Percentiles rank a stretch among this genome's conserved stretches.
Conservation (phyloP, 768 basidiomycete genomes). For the Fistulinella prunicolor region DNA sequence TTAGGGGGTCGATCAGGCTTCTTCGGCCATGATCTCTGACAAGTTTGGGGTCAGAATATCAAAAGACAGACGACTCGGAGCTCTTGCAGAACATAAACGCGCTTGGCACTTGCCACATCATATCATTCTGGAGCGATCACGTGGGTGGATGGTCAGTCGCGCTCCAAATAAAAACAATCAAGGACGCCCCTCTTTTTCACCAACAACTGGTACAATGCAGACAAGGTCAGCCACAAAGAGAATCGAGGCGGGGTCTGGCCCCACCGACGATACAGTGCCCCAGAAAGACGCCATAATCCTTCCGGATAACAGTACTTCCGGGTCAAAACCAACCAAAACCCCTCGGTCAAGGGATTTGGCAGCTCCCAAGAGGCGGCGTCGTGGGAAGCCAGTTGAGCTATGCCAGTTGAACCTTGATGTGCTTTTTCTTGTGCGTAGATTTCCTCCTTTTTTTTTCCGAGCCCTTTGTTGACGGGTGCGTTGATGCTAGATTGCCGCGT, state of each 20-base stretch:
- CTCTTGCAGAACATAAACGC: too few relatives aligned
- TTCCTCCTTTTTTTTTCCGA: neutral
- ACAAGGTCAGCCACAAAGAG: neutral
- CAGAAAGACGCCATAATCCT: neutral
- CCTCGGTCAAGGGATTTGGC: neutral
- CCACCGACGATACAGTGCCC: neutral
- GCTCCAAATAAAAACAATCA: too few relatives aligned
- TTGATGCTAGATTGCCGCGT: conserved; percentile 36
- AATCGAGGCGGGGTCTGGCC: neutral
- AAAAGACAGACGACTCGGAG: too few relatives aligned
- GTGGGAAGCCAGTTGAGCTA: neutral
- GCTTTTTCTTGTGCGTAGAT: conserved; percentile 5
- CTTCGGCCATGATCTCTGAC: too few relatives aligned
- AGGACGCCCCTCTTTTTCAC: neutral
- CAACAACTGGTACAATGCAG: neutral
- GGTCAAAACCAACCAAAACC: neutral
- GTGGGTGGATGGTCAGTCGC: too few relatives aligned
- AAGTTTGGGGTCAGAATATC: too few relatives aligned
- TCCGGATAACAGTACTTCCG: neutral
- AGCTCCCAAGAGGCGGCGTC: neutral
- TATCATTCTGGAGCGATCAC: too few relatives aligned
- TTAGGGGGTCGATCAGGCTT: too few relatives aligned
- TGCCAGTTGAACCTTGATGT: conserved; percentile 13
- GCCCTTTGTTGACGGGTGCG: neutral
- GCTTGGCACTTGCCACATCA: too few relatives aligned